Evolutionary conservation across 2,329 filamentous ascomycete species (phyloP).

Genomic region (Penicillium janthinellum): DNA sequence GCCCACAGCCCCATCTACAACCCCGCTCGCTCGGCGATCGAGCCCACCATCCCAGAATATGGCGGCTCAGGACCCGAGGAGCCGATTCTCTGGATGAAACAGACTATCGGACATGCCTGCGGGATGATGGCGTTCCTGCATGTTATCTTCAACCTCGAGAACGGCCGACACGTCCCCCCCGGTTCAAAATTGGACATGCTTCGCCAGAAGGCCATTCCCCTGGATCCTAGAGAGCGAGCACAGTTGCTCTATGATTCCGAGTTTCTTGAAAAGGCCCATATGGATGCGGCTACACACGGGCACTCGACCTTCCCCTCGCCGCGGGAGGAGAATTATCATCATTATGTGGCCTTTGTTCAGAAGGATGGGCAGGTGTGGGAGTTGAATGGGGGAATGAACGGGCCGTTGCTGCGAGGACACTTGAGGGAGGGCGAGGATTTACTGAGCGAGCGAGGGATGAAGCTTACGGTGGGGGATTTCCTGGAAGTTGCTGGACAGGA

Average conservation of each 20-base stretch:
- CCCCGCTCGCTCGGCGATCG: slow-evolving; percentile 46
- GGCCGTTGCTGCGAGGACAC: slow-evolving; percentile 42
- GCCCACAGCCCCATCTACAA: slow-evolving; percentile 49
- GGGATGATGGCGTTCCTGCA: slow-evolving; percentile 62
- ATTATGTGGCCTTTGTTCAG: slow-evolving; percentile 27
- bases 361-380: slow-evolving; percentile 25
- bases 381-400: slow-evolving; percentile 26
- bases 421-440: slow-evolving; percentile 22
- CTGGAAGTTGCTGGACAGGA: slow-evolving; percentile 16
- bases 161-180: slow-evolving; percentile 44
- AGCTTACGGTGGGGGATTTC: slow-evolving; percentile 20
- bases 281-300: slow-evolving; percentile 24
- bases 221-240: slow-evolving; percentile 51
- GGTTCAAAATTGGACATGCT: slow-evolving; percentile 51
- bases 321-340: slow-evolving; percentile 23
- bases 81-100: slow-evolving; percentile 61
- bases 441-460: slow-evolving; percentile 22
- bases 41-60: slow-evolving; percentile 47
- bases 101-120: slow-evolving; percentile 61
- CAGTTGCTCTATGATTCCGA: slow-evolving; percentile 51
- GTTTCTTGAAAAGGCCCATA: slow-evolving; percentile 31
- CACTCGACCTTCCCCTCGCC: slow-evolving; percentile 21
- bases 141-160: slow-evolving; percentile 54
- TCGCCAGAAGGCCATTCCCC: slow-evolving; percentile 46
- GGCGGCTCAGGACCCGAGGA: slow-evolving; percentile 51